These are phyloP conservation scores for Barnettozyma populi DNA, from an alignment of 805 yeast genomes.

Conservation along the genomic window DNA sequence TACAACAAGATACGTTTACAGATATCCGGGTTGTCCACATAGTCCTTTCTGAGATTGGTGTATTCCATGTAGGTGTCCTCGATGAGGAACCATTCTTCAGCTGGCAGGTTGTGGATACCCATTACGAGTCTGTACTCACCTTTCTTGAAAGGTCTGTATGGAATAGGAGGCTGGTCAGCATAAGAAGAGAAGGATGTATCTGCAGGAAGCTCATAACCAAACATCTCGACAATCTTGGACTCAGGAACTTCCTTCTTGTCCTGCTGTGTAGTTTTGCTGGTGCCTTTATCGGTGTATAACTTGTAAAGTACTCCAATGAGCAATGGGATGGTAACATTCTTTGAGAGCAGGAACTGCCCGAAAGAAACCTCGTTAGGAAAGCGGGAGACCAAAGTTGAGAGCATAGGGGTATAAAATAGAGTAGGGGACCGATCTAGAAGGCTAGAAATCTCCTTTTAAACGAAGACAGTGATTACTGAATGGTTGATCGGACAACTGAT, in stretches of 20 bases:
- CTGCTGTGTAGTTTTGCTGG: neutral
- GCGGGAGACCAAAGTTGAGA: neutral
- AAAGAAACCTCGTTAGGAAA: neutral
- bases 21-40: slow-evolving; percentile 29
- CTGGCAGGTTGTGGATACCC: slow-evolving; percentile 46
- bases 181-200: slow-evolving; percentile 38
- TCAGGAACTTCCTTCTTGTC: neutral
- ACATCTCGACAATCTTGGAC: neutral
- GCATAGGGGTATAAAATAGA: neutral
- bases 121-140: slow-evolving; percentile 57
- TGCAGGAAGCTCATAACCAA: slow-evolving; percentile 21
- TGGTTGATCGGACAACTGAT: neutral
- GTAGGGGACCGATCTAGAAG: no score
- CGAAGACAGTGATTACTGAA: no score
- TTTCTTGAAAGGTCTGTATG: slow-evolving; percentile 55
- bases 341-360: slow-evolving; percentile 3
- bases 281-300: neutral
- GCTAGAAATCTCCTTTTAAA: no score
- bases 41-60: slow-evolving; percentile 35
- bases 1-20: slow-evolving; percentile 31
- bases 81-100: slow-evolving; percentile 53
- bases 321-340: slow-evolving; percentile 6
- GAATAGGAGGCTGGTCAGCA: slow-evolving; percentile 36
- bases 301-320: slow-evolving; percentile 2
- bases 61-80: slow-evolving; percentile 53